These are phyloP conservation scores for Ramaria sp. DNA, from an alignment of 768 basidiomycete genomes.

Conservation along the genomic window DNA sequence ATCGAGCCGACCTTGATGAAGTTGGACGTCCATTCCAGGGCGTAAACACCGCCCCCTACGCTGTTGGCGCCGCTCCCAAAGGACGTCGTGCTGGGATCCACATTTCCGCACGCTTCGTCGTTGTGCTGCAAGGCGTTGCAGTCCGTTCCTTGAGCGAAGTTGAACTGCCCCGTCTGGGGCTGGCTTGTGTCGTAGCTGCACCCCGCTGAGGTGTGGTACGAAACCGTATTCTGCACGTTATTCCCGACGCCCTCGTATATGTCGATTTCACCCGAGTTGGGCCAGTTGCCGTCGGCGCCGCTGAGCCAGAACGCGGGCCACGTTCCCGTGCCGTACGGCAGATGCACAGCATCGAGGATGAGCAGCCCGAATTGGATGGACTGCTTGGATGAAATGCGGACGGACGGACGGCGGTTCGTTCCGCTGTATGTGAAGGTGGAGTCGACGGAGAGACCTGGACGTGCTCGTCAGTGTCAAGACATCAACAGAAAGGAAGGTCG, in stretches of 20 bases:
- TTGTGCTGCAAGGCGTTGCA: slow-evolving; percentile 22
- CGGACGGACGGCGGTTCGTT: not conserved
- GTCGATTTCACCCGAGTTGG: slow-evolving; percentile 28
- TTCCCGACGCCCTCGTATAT: slow-evolving; percentile 35
- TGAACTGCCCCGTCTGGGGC: slow-evolving; percentile 3
- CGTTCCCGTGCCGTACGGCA: slow-evolving; percentile 82
- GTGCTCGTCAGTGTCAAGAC: not conserved
- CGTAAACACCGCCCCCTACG: slow-evolving; percentile 36
- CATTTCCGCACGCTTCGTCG: slow-evolving; percentile 33
- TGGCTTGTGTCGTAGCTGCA: slow-evolving; percentile 24
- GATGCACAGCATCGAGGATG: slow-evolving; percentile 77
- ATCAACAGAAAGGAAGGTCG: not conserved
- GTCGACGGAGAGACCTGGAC: slow-evolving; percentile 5
- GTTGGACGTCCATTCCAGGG: slow-evolving; percentile 24
- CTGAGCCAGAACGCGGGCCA: slow-evolving; percentile 66
- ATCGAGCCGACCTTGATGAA: slow-evolving; percentile 34
- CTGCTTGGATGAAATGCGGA: not conserved
- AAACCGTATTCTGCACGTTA: slow-evolving; percentile 30
- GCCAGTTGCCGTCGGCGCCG: slow-evolving; percentile 34
- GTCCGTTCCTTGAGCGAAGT: slow-evolving; percentile 29
- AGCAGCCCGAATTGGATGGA: slow-evolving; percentile 36
- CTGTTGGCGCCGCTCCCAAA: slow-evolving; percentile 35
- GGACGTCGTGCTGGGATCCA: slow-evolving; percentile 21
- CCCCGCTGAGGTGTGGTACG: slow-evolving; percentile 28
- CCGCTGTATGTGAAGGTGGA: slow-evolving; percentile 4